These are phyloP conservation scores for Eutrema yunnanense DNA, from an alignment of 345 rosid species.

Conservation along the genomic window DNA sequence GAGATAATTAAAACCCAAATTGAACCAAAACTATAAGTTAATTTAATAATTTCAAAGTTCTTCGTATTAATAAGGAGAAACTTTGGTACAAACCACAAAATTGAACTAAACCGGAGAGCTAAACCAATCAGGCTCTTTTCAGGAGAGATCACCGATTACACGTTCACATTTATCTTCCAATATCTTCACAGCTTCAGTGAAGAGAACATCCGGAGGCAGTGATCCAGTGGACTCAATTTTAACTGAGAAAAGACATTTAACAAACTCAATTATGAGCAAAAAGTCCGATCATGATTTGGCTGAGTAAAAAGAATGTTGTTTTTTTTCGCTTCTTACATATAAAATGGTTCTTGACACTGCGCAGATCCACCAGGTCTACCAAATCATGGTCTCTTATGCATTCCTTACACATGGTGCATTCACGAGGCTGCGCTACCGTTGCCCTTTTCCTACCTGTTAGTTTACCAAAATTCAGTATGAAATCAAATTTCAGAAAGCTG, in stretches of 20 bases:
- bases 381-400: constrained; percentile 54
- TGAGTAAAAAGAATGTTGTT: background rate
- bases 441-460: constrained; percentile 77
- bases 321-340: constrained; percentile 57
- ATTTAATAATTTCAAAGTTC: too few species aligned
- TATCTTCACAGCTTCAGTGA: constrained; percentile 87
- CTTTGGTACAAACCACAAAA: too few species aligned
- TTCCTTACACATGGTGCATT: constrained; percentile 84
- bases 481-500: background rate
- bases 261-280: background rate
- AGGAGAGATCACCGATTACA: constrained; percentile 50
- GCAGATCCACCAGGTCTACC: constrained; percentile 46
- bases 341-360: constrained; percentile 72
- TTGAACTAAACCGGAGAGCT: too few species aligned
- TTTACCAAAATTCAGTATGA: background rate
- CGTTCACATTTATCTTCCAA: constrained; percentile 79
- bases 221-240: constrained; percentile 87
- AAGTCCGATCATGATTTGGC: background rate
- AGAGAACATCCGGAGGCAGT: constrained; percentile 69
- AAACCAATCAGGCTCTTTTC: too few species aligned
- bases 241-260: constrained; percentile 32
- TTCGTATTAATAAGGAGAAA: too few species aligned
- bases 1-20: too few species aligned
- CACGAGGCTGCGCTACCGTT: constrained; percentile 66
- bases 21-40: too few species aligned